These are phyloP conservation scores for Silene latifolia DNA, from an alignment of 148 eudicot genomes.

Conservation along the genomic window DNA sequence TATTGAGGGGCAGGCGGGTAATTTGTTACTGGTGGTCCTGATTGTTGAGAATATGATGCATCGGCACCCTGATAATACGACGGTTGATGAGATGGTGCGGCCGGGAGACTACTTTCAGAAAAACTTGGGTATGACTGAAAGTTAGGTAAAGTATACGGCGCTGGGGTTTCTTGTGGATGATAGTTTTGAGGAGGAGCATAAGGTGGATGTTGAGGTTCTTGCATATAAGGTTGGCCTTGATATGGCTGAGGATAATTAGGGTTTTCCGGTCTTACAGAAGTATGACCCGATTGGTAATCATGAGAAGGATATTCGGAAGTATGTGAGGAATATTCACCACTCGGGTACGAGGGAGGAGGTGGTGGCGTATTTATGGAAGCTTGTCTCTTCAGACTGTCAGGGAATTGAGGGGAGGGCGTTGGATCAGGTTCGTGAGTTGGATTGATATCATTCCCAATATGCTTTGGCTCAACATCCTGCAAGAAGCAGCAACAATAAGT, in stretches of 20 bases:
- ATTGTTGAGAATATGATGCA: slow-evolving; percentile 42
- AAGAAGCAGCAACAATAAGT: slow-evolving; percentile 2
- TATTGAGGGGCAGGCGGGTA: slow-evolving; percentile 49
- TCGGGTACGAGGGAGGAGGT: slow-evolving; percentile 38
- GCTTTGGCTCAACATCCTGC: slow-evolving; percentile 56
- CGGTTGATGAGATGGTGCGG: slow-evolving; percentile 60
- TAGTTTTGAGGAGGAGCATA: slow-evolving; percentile 46
- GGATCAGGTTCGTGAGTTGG: slow-evolving; percentile 39
- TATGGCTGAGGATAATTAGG: slow-evolving; percentile 47
- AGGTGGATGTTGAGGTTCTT: slow-evolving; percentile 45
- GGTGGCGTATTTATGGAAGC: slow-evolving; percentile 38
- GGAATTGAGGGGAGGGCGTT: slow-evolving; percentile 38
- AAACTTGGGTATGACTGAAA: slow-evolving; percentile 89
- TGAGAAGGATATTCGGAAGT: slow-evolving; percentile 46
- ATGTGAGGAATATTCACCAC: slow-evolving; percentile 24
- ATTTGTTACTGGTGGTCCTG: slow-evolving; percentile 35
- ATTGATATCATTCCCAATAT: slow-evolving; percentile 29
- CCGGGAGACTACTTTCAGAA: slow-evolving; percentile 66
- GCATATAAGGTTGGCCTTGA: slow-evolving; percentile 53
- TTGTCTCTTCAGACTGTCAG: slow-evolving; percentile 38
- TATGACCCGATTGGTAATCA: slow-evolving; percentile 43
- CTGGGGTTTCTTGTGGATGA: slow-evolving; percentile 51
- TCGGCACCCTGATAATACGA: slow-evolving; percentile 66
- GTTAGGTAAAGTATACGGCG: slow-evolving; percentile 55
- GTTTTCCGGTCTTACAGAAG: slow-evolving; percentile 40